Conservation (phyloP, 2,329 filamentous ascomycete species). For the Trichoderma brevicompactum region DNA sequence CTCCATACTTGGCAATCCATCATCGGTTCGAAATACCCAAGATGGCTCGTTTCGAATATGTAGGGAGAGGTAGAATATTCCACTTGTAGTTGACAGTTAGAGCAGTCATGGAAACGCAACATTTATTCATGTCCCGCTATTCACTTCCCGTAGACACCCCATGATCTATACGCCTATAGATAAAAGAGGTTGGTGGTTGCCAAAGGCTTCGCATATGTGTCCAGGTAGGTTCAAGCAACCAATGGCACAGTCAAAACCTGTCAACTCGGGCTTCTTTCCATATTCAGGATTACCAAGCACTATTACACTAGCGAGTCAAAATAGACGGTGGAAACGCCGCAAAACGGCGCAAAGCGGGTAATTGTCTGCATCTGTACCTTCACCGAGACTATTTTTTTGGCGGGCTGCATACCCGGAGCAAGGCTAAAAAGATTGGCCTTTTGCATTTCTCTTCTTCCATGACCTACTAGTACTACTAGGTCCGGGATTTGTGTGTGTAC, state of each 20-base stretch:
- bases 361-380: constrained; percentile 21
- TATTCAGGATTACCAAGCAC: constrained; percentile 7
- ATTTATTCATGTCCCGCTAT: too few species aligned
- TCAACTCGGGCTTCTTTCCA: background rate
- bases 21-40: background rate
- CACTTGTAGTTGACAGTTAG: too few species aligned
- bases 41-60: background rate
- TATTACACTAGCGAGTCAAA: constrained; percentile 14
- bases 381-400: constrained; percentile 20
- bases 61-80: background rate
- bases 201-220: too few species aligned
- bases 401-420: background rate
- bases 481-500: background rate
- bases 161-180: too few species aligned
- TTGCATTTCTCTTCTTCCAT: background rate
- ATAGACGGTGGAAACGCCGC: background rate
- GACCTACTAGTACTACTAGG: background rate
- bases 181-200: too few species aligned
- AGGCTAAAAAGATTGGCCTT: background rate
- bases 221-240: background rate
- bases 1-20: background rate
- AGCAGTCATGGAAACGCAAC: too few species aligned
- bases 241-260: background rate
- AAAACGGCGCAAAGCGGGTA: constrained; percentile 1
- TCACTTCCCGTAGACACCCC: too few species aligned